Evolutionary conservation across 2,329 filamentous ascomycete genomes (phyloP).

Genomic region (Fusarium avenaceum): DNA sequence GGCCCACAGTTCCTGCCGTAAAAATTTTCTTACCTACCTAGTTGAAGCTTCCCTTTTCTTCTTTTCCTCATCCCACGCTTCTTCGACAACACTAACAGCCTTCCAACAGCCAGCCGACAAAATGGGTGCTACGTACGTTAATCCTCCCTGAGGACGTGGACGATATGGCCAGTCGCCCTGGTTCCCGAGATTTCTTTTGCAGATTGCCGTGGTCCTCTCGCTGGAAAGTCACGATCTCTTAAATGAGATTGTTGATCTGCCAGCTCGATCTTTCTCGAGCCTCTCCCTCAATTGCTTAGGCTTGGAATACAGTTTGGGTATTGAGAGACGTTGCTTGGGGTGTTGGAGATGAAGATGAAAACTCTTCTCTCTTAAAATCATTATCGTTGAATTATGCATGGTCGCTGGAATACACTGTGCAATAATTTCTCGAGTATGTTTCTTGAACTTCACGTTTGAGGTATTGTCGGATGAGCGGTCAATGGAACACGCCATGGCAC

Average conservation of each 20-base stretch:
- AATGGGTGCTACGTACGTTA: slow-evolving; percentile 68
- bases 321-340: slow-evolving; percentile 75
- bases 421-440: slow-evolving; percentile 54
- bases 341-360: slow-evolving; percentile 81
- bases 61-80: slow-evolving; percentile 33
- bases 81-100: slow-evolving; percentile 56
- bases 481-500: slow-evolving; percentile 4
- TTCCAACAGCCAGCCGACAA: slow-evolving; percentile 57
- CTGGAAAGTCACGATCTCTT: slow-evolving; percentile 66
- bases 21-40: slow-evolving; percentile 29
- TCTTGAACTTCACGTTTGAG: slow-evolving; percentile 64
- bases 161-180: slow-evolving; percentile 58
- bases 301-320: slow-evolving; percentile 62
- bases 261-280: slow-evolving; percentile 84
- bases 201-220: slow-evolving; percentile 90
- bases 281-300: slow-evolving; percentile 69
- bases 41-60: not conserved
- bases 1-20: slow-evolving; percentile 18
- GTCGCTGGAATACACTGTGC: slow-evolving; percentile 48
- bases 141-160: slow-evolving; percentile 55
- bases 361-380: slow-evolving; percentile 81
- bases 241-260: slow-evolving; percentile 58
- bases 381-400: slow-evolving; percentile 66
- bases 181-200: slow-evolving; percentile 63
- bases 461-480: slow-evolving; percentile 81